These are phyloP conservation scores for Penicillium desertorum DNA, from an alignment of 495 filamentous ascomycete species.

Conservation along the genomic window DNA sequence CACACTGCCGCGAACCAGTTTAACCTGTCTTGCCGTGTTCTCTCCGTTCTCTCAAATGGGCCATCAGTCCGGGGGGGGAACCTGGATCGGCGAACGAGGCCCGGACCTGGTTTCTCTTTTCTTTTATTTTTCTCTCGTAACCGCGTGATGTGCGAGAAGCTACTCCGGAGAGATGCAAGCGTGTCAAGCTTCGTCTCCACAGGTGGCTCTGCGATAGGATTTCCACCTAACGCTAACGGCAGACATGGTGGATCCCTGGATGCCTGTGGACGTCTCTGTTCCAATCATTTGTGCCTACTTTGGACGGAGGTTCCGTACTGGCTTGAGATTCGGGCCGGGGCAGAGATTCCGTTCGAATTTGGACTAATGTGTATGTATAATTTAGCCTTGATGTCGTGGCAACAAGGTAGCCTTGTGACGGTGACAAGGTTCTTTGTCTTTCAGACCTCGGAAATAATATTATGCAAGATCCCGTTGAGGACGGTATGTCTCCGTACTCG, in stretches of 20 bases:
- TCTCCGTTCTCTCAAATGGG: constrained; percentile 6
- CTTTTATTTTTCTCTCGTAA: not conserved
- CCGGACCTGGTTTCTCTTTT: not conserved
- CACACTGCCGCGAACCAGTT: not conserved
- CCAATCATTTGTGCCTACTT: constrained; percentile 4
- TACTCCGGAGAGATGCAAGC: constrained; percentile 3
- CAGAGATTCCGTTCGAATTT: constrained; percentile 13
- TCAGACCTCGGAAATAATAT: not conserved
- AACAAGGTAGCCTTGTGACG: not conserved
- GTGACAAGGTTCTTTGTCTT: not conserved
- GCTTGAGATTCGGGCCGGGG: constrained; percentile 26
- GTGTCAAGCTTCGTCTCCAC: constrained; percentile 16
- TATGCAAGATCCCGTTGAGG: constrained; percentile 1
- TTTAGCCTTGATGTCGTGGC: not conserved
- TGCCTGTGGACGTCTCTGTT: constrained; percentile 1
- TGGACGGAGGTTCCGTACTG: not conserved
- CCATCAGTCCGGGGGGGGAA: constrained; percentile 13
- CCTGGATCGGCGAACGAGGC: constrained; percentile 10
- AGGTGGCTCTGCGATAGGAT: constrained; percentile 3
- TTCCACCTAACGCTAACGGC: not conserved
- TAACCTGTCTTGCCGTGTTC: not conserved
- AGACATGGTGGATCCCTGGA: constrained; percentile 1
- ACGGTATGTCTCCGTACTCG: not conserved
- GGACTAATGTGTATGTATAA: constrained; percentile 1
- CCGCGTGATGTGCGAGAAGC: not conserved